Conservation (phyloP, 192 early-diverging fungal genomes). For the Phlyctochytrium planicorne region DNA sequence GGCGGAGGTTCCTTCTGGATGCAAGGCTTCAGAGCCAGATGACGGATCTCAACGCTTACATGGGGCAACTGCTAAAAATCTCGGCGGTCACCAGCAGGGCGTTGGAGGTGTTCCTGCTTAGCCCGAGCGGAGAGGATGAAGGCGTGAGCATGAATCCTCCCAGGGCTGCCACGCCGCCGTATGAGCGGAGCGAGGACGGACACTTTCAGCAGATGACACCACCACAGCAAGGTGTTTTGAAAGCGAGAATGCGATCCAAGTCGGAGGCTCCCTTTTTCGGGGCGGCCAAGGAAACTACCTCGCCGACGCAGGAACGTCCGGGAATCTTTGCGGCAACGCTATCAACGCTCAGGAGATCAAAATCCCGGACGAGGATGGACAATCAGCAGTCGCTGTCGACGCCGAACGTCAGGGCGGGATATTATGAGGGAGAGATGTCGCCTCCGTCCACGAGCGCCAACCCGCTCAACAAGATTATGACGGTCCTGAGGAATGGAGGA, state of each 20-base stretch:
- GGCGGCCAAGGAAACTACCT: too few relatives aligned
- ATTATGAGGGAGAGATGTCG: background rate
- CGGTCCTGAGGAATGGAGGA: background rate
- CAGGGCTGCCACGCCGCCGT: background rate
- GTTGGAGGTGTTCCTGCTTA: background rate
- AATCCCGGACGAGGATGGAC: slow-evolving; percentile 2
- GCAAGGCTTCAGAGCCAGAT: background rate
- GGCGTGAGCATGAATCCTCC: background rate
- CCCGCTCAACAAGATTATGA: background rate
- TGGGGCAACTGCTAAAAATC: background rate
- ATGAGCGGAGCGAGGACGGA: too few relatives aligned
- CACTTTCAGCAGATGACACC: background rate
- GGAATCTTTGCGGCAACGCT: too few relatives aligned
- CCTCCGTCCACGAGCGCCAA: background rate
- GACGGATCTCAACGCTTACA: background rate
- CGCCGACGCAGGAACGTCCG: too few relatives aligned
- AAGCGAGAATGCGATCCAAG: background rate
- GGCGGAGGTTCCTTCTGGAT: background rate
- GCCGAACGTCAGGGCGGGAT: background rate
- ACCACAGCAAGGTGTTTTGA: background rate
- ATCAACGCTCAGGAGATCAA: background rate
- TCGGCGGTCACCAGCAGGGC: background rate
- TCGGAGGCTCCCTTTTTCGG: background rate
- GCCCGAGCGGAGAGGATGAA: background rate
- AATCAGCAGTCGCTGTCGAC: background rate